Conservation (phyloP, 306 rosid species). For the Cucurbita ficifolia region DNA sequence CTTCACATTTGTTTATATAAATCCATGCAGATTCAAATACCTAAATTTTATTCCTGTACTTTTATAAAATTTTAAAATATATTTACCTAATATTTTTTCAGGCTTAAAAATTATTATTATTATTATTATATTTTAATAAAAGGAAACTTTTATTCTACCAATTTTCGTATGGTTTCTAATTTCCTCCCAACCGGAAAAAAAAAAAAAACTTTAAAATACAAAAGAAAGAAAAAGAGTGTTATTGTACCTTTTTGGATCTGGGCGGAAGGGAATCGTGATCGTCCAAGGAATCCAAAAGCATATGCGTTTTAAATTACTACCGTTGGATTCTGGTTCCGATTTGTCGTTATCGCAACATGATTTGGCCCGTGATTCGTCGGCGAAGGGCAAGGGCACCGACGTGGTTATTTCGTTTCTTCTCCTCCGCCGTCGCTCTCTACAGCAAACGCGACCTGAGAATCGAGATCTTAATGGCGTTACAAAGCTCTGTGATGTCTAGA, state of each 20-base stretch:
- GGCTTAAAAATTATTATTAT: too few relatives aligned
- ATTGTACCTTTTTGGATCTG: not conserved
- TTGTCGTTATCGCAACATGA: not conserved
- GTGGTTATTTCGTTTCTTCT: not conserved
- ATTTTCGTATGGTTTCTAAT: not conserved
- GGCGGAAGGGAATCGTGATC: not conserved
- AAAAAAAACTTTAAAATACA: not conserved
- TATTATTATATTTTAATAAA: too few relatives aligned
- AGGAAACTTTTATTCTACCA: too few relatives aligned
- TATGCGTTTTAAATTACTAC: not conserved
- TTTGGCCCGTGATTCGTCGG: not conserved
- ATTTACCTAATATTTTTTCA: too few relatives aligned
- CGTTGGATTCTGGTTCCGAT: not conserved
- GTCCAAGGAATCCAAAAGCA: not conserved
- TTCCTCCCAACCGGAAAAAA: too few relatives aligned
- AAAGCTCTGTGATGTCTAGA: slow-evolving; percentile 12
- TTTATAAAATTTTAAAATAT: too few relatives aligned
- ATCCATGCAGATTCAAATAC: too few relatives aligned
- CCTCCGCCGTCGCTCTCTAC: not conserved
- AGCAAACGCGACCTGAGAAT: not conserved
- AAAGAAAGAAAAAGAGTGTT: not conserved
- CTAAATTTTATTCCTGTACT: too few relatives aligned
- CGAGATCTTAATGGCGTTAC: slow-evolving; percentile 24
- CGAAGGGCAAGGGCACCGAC: not conserved
- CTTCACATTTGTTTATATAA: too few relatives aligned